Conservation (phyloP, 768 basidiomycete species). For the Mrakia hoshinonis region DNA sequence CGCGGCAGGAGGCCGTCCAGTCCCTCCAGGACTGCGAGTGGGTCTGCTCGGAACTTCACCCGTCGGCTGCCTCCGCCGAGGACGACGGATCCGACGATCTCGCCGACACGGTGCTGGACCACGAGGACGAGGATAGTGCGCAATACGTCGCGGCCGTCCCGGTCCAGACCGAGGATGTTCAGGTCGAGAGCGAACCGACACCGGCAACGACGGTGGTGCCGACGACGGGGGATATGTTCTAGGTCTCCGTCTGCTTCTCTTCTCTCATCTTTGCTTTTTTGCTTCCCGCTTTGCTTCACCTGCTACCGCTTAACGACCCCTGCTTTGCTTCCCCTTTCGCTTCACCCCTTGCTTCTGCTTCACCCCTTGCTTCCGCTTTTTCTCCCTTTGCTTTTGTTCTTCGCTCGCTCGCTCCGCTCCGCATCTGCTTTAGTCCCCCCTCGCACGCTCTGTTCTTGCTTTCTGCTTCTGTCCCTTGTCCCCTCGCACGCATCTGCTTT, state of each 20-base stretch:
- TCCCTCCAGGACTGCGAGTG: slow-evolving; percentile 4
- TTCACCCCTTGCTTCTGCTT: background rate
- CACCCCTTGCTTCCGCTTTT: background rate
- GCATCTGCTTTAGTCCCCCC: background rate
- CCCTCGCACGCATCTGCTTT: background rate
- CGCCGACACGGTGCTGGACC: background rate
- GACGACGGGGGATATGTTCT: background rate
- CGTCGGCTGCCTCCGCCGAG: background rate
- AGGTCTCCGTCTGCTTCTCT: too few relatives aligned
- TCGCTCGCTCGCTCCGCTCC: background rate
- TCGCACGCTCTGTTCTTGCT: background rate
- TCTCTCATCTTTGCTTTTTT: background rate
- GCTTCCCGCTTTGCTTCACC: background rate
- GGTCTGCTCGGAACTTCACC: background rate
- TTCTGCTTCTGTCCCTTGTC: background rate
- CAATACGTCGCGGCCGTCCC: too few relatives aligned
- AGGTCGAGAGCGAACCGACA: background rate
- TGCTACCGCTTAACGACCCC: background rate
- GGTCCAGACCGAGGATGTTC: background rate
- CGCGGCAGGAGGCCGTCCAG: background rate
- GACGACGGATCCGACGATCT: background rate
- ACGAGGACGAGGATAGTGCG: background rate
- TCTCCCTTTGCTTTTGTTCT: background rate
- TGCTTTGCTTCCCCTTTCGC: background rate
- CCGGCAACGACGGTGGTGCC: background rate